Base-by-base conservation (phyloP, 495 filamentous ascomycete genomes). In the Aspergillus saccharolyticus region DNA sequence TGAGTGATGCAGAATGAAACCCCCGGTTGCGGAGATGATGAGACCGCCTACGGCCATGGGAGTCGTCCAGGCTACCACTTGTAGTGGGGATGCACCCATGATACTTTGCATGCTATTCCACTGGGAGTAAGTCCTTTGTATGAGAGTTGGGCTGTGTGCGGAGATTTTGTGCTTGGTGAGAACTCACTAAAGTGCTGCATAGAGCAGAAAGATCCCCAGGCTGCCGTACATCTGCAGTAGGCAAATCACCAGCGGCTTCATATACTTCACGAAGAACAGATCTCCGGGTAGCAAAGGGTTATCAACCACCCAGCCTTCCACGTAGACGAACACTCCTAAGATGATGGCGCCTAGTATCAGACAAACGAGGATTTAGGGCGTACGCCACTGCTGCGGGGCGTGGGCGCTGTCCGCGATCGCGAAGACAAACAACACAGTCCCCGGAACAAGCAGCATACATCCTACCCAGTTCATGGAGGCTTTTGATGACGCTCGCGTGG, bases 21-120 rank as follows among this genome's bases (percentile, higher is more conserved):
- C 91, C 42, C 91, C 90, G 2, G 80, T 67, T 0, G 83, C 80
- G 18, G 86, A 81, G 44, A 96, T 80, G 44, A 91, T 75, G 53
- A 87, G 79, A 15, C 91, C 91, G 9, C 89, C 90, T 0, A 84
- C 68, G 12, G 83, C 88, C 79, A 93, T 86, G 1, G 91, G 91
- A 0, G 78, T 75, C 55, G 86, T 89, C 88, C 89, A 96, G 6
- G 87, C 88, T 1, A 88, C 88, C 1, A 89, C 82, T 57, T 85
- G 83, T 3, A 96, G 71, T 0, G 90, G 85, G 1, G 76, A 72
- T 1, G 77, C 82, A 17, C 79, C 74, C 77, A 95, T 85, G 22
- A 88, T 80, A 72, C 78, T 59, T 65, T 71, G 90, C 72, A 74
- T 88, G 67, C 86, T 89, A 43, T 39, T 39, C 5, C 10, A n/a